A percentile compares a stretch with the other conserved stretches of the same genome.
Evolutionary conservation across 2,329 filamentous ascomycete species (phyloP).

Genomic region (Coniochaeta prunicola): DNA sequence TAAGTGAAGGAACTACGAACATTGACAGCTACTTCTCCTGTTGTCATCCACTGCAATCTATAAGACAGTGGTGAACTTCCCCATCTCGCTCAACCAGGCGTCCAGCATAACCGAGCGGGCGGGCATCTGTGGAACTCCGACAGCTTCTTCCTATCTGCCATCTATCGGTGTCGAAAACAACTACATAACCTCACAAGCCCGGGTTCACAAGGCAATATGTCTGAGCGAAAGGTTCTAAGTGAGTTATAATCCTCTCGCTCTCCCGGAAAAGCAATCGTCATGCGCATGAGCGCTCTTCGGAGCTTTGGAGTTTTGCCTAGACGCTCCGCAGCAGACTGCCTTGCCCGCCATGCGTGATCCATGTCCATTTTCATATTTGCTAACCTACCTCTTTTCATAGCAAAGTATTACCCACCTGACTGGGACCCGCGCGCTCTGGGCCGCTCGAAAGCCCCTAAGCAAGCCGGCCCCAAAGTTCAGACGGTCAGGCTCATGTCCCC

Average conservation of each 20-base stretch:
- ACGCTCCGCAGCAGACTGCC: not conserved
- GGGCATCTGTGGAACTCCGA: too few relatives aligned
- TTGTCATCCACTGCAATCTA: too few relatives aligned
- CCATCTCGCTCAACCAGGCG: too few relatives aligned
- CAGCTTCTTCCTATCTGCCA: not conserved
- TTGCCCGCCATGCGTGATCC: not conserved
- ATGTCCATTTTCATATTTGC: not conserved
- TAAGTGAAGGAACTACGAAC: not conserved
- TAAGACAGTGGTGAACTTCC: too few relatives aligned
- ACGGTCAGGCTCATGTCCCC: conserved; percentile 88
- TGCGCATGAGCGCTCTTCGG: too few relatives aligned
- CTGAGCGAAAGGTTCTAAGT: conserved; percentile 34
- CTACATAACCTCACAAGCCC: not conserved
- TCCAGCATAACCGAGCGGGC: too few relatives aligned
- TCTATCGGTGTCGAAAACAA: not conserved
- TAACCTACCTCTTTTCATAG: conserved; percentile 1
- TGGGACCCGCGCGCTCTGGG: conserved; percentile 83
- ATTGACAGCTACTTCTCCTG: not conserved
- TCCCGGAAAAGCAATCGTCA: not conserved
- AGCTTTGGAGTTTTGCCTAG: not conserved
- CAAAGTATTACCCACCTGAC: conserved; percentile 52
- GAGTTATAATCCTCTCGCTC: not conserved
- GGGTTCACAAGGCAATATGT: conserved; percentile 22
- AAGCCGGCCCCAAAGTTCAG: conserved; percentile 71
- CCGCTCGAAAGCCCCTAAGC: conserved; percentile 61